Evolutionary conservation across 176 grass and related monocot genomes (phyloP).

Genomic region (Triticum dicoccoides): DNA sequence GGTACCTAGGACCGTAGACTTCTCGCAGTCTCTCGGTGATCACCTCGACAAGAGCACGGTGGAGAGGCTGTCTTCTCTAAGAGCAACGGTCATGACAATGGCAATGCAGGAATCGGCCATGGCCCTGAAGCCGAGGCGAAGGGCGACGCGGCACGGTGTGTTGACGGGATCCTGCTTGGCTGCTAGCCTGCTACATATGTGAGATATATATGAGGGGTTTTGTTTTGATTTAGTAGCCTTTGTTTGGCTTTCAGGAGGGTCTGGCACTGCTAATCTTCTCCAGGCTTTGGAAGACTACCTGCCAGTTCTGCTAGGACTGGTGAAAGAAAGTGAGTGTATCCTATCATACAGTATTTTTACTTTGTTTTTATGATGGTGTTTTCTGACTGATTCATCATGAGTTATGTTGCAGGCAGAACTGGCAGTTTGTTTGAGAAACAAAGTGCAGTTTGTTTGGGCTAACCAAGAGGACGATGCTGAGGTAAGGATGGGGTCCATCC

Average conservation of each 20-base stretch:
- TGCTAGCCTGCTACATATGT: neutral
- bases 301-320: slow-evolving; percentile 63
- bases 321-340: slow-evolving; percentile 41
- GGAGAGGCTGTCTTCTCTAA: slow-evolving; percentile 50
- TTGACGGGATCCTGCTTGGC: neutral
- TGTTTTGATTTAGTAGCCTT: neutral
- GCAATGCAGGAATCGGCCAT: slow-evolving; percentile 45
- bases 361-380: neutral
- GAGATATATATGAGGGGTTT: slow-evolving; percentile 14
- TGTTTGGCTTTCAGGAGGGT: slow-evolving; percentile 45
- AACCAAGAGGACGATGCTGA: slow-evolving; percentile 71
- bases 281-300: slow-evolving; percentile 73
- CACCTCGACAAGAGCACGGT: slow-evolving; percentile 39
- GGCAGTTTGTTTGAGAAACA: slow-evolving; percentile 37
- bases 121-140: slow-evolving; percentile 45
- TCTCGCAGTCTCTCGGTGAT: slow-evolving; percentile 43
- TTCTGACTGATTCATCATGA: neutral
- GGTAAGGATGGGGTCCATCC: slow-evolving; percentile 28
- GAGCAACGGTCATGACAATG: slow-evolving; percentile 52
- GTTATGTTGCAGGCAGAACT: slow-evolving; percentile 25
- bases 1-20: slow-evolving; percentile 51
- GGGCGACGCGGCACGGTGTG: slow-evolving; percentile 47
- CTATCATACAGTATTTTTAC: neutral
- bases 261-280: slow-evolving; percentile 64
- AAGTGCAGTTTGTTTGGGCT: slow-evolving; percentile 62